Base-by-base conservation (phyloP, 495 filamentous ascomycete genomes). In the Trichoderma gamsii region DNA sequence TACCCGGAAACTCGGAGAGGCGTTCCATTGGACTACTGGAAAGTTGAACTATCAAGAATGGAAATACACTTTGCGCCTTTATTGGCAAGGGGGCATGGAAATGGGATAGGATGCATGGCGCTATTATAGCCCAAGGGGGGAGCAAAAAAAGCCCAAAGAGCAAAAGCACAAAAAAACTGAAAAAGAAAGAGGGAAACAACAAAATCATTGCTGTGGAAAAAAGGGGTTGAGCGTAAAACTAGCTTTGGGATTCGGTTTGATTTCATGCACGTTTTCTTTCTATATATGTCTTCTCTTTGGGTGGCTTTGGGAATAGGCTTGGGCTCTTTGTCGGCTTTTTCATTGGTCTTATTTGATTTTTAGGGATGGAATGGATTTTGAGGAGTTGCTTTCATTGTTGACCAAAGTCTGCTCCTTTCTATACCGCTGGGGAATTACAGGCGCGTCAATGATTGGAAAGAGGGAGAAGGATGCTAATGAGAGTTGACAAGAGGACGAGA, bases 251-350 rank as follows among this genome's bases (percentile, higher is more conserved):
- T 12, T 23, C 27, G 56, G 11, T 61, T 61, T 27, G 12, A 61
- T 13, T 61, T 27, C 32, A 5, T 38, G 35, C 35, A 11, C 0
- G n/a, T 49, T 13, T 49, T 49, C 12, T 12, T 49, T 49, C 18
- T 16, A 29, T 29, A 29, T 7, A 1, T n/a, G 3, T 29, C 11
- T 32, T 32, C 56, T 61, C 12, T 32, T 27, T 29, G 25, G 56
- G 56, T 25, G 56, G 56, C 27, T 61, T 12, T 61, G 56, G 56
- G 56, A 61, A 29, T 61, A 32, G 56, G 56, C 23, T 61, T 29
- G 56, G 56, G 27, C 56, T 61, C 27, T 27, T 61, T 61, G 5
- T 29, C 11, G 56, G 56, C n/a, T 52, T 52, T 52, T 52, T 23
- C 21, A 21, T 7, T 52, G 18, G 18, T 25, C 18, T 52, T 52